Conservation (phyloP, 2,329 filamentous ascomycete genomes). For the Colletotrichum sp. region DNA sequence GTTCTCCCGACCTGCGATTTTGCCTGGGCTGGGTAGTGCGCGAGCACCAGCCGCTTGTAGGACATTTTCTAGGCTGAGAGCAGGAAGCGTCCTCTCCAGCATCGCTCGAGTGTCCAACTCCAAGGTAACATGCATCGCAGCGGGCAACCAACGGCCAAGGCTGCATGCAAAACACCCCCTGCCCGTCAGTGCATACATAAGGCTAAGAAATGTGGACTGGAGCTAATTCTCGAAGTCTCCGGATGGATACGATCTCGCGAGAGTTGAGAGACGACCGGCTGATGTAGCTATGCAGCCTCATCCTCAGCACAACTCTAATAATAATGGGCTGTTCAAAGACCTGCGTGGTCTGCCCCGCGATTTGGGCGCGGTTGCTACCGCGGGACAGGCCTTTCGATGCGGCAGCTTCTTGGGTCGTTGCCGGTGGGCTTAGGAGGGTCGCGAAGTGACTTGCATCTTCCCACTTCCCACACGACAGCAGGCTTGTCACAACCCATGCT, state of each 20-base stretch:
- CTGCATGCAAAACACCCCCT: neutral
- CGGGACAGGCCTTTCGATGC: neutral
- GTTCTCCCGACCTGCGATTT: neutral
- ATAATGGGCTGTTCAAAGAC: neutral
- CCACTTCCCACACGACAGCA: constrained; percentile 10
- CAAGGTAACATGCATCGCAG: neutral
- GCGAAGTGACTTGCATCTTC: constrained; percentile 19
- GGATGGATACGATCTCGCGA: neutral
- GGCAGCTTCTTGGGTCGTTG: neutral
- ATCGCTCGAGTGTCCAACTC: neutral
- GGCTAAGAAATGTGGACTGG: neutral
- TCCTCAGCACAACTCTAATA: constrained; percentile 5
- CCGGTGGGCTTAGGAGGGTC: constrained; percentile 10
- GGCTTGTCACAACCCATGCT: constrained; percentile 2
- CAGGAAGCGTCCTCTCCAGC: neutral
- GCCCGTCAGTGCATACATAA: neutral
- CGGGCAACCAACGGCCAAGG: neutral
- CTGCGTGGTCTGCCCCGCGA: constrained; percentile 13
- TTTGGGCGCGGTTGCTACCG: neutral
- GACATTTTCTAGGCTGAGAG: neutral
- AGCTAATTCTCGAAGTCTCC: neutral
- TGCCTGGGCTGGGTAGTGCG: neutral
- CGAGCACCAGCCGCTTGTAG: neutral
- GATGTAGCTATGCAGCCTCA: constrained; percentile 2
- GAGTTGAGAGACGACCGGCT: neutral